Evolutionary conservation across 2,329 filamentous ascomycete genomes (phyloP).

Genomic region (Aspergillus niger): DNA sequence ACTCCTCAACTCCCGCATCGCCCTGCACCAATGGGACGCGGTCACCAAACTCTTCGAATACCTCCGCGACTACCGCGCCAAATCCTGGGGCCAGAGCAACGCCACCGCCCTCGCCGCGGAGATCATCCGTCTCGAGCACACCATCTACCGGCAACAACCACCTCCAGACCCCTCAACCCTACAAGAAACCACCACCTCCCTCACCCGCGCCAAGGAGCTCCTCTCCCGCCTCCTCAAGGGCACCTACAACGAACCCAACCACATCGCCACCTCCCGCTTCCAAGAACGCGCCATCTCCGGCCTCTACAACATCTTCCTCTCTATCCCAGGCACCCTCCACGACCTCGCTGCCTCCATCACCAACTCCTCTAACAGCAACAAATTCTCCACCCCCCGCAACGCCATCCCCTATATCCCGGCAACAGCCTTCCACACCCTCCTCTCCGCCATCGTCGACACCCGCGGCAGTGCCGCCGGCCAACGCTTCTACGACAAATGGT

Average conservation of each 20-base stretch:
- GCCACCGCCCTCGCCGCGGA: constrained; percentile 39
- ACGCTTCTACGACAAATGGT: constrained; percentile 53
- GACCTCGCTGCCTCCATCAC: constrained; percentile 28
- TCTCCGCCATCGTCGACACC: constrained; percentile 56
- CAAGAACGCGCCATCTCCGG: constrained; percentile 34
- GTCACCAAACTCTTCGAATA: constrained; percentile 36
- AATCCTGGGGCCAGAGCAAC: constrained; percentile 43
- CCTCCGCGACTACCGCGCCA: constrained; percentile 35
- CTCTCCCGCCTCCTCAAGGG: constrained; percentile 38
- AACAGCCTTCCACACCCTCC: constrained; percentile 53
- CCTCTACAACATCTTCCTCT: constrained; percentile 34
- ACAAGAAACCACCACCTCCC: constrained; percentile 15
- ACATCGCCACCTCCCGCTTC: constrained; percentile 22
- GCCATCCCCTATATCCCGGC: constrained; percentile 35
- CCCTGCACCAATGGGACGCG: constrained; percentile 37
- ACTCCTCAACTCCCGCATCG: constrained; percentile 37
- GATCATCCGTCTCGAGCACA: constrained; percentile 44
- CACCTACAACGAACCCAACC: constrained; percentile 33
- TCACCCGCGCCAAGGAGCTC: constrained; percentile 33
- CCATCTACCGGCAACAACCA: constrained; percentile 16
- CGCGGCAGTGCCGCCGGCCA: constrained; percentile 53
- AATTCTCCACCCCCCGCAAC: constrained; percentile 15
- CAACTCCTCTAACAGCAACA: constrained; percentile 15
- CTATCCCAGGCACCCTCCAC: constrained; percentile 35
- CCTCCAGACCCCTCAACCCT: not conserved